These are phyloP conservation scores for Mycena olivaceomarginata DNA, from an alignment of 768 basidiomycete genomes.

Conservation along the genomic window DNA sequence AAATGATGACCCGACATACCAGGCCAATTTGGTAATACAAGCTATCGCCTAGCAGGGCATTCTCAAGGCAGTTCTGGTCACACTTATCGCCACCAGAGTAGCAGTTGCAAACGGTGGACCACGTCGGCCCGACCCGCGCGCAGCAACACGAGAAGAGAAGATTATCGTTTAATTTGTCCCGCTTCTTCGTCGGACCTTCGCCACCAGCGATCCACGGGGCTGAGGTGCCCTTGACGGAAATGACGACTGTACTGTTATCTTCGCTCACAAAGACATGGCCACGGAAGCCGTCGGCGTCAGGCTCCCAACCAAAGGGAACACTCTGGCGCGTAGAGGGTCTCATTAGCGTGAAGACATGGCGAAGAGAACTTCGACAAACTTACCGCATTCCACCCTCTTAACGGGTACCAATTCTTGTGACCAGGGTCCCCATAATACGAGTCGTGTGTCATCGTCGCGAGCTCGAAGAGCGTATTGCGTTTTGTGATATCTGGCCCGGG, in stretches of 20 bases:
- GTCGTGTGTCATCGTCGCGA: conserved; percentile 97
- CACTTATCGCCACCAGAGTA: conserved; percentile 86
- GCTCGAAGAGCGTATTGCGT: conserved; percentile 80
- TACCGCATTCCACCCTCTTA: conserved; percentile 70
- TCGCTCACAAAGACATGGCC: conserved; percentile 93
- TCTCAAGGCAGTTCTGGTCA: conserved; percentile 87
- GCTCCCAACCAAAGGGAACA: conserved; percentile 91
- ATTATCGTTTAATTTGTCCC: conserved; percentile 97
- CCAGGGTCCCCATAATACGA: conserved; percentile 77
- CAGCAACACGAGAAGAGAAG: conserved; percentile 97
- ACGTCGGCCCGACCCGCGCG: conserved; percentile 93
- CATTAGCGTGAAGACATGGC: not conserved
- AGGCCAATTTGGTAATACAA: conserved; percentile 92
- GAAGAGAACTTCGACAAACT: conserved; percentile 43
- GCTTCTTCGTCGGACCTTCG: conserved; percentile 90
- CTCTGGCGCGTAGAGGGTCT: conserved; percentile 14
- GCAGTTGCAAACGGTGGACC: conserved; percentile 95
- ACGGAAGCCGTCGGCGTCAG: conserved; percentile 90
- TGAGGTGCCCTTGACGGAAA: conserved; percentile 96
- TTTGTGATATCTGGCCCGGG: conserved; percentile 83
- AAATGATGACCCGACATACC: conserved; percentile 66
- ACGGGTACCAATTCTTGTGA: conserved; percentile 82
- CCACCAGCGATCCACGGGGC: conserved; percentile 81
- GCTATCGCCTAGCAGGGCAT: conserved; percentile 85
- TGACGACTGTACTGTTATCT: conserved; percentile 90